These are phyloP conservation scores for Aspergillus japonicus DNA, from an alignment of 2,329 filamentous ascomycete species.

Conservation along the genomic window DNA sequence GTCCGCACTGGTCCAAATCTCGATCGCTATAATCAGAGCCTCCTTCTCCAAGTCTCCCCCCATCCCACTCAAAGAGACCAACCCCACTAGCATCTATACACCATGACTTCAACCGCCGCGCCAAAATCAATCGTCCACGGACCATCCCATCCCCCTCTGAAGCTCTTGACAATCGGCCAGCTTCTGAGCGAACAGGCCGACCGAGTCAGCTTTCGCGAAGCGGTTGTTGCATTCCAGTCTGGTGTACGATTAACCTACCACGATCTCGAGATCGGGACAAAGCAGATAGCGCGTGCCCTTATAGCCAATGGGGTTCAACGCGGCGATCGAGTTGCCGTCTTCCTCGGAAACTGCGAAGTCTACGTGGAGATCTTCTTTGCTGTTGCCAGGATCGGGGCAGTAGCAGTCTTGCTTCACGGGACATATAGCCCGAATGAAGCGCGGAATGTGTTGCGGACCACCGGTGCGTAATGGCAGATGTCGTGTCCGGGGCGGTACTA, in stretches of 20 bases:
- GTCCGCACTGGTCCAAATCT: too few species aligned
- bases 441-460: too few species aligned
- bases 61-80: too few species aligned
- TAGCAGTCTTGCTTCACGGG: slow-evolving; percentile 68
- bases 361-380: slow-evolving; percentile 66
- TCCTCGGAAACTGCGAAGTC: slow-evolving; percentile 56
- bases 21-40: too few species aligned
- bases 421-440: slow-evolving; percentile 57
- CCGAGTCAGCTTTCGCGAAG: background rate
- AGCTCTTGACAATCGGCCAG: background rate
- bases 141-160: background rate
- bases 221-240: slow-evolving; percentile 2
- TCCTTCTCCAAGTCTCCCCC: too few species aligned
- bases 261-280: background rate
- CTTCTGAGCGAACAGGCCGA: slow-evolving; percentile 1
- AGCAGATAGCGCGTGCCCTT: slow-evolving; percentile 32
- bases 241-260: slow-evolving; percentile 1
- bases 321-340: slow-evolving; percentile 66
- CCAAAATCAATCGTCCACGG: slow-evolving; percentile 1
- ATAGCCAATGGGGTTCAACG: slow-evolving; percentile 60
- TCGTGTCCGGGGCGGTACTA: too few species aligned
- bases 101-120: too few species aligned
- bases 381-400: slow-evolving; percentile 58
- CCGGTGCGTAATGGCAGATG: too few species aligned
- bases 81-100: too few species aligned